Base-by-base conservation (phyloP, 306 rosid genomes). In the Hippophae rhamnoides region DNA sequence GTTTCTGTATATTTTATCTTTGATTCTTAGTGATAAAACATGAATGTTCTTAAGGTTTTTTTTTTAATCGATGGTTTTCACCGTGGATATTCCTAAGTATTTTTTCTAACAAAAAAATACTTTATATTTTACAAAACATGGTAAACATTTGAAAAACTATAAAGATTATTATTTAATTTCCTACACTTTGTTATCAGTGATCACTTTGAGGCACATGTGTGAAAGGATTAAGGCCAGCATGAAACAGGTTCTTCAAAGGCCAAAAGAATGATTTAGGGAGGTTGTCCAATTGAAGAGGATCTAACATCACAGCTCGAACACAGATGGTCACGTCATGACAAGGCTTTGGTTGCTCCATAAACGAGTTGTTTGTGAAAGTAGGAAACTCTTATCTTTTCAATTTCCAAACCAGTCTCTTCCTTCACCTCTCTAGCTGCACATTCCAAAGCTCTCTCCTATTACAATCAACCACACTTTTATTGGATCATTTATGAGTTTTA, bases 331-430 rank as follows among this genome's bases (percentile, higher is more conserved):
- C 89, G 18, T 78, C 82, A 50, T 88, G 89, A 0, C 75, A 74
- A 13, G 74, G 78, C 38, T 18, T 73, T 26, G 81, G 61, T 14
- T 72, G 60, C 2, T 78, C 74, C 53, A 63, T 6, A 14, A 82
- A 62, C 48, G 85, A 54, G 13, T 76, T 78, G 73, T 84, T 85
- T 1, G 75, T 84, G 11, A 78, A 81, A 6, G 74, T 82, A 11
- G 82, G 9, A 2, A 72, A 43, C 74, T 88, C 84, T 18, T 0
- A 58, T 10, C 2, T 78, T 73, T 10, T 60, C 63, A 5, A 78
- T 62, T 11, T 68, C 80, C 56, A 88, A 41, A 38, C 79, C 94
- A 0, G 89, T 82, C 72, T 88, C 96, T 61, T 88, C 96, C 61
- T 71, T 88, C 72, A 82, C 47, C 54, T 88, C 96, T 45, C 94